These are phyloP conservation scores for Thalassiosira delicatula DNA, from an alignment of 352 stramenopile species.

Conservation along the genomic window DNA sequence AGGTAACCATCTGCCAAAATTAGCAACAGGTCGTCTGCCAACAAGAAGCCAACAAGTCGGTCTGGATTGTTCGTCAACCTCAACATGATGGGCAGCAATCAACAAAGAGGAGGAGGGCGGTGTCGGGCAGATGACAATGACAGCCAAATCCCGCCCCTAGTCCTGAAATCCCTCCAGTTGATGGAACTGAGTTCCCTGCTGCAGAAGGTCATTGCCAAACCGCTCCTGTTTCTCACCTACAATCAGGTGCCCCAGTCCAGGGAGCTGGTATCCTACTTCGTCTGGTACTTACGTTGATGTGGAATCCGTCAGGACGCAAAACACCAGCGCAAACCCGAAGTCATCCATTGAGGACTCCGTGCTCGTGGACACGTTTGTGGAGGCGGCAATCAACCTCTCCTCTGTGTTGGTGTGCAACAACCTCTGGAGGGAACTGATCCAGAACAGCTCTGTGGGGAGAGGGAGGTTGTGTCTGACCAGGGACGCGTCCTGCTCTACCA, in stretches of 20 bases:
- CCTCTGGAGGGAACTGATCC: slow-evolving; percentile 70
- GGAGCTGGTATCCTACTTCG: slow-evolving; percentile 76
- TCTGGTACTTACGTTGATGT: slow-evolving; percentile 73
- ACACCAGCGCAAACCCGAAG: too few species aligned
- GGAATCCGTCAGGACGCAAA: too few species aligned
- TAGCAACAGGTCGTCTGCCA: slow-evolving; percentile 1
- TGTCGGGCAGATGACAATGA: slow-evolving; percentile 46
- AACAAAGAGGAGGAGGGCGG: slow-evolving; percentile 49
- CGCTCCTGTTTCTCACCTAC: slow-evolving; percentile 84
- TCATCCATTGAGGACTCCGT: too few species aligned
- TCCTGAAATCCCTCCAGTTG: slow-evolving; percentile 76
- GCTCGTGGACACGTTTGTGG: slow-evolving; percentile 82
- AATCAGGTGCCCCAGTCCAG: slow-evolving; percentile 70
- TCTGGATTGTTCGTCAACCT: slow-evolving; percentile 42
- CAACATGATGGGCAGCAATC: slow-evolving; percentile 31
- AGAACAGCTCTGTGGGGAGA: slow-evolving; percentile 73
- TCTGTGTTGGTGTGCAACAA: slow-evolving; percentile 79
- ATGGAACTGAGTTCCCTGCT: slow-evolving; percentile 73
- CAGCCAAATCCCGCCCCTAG: slow-evolving; percentile 68
- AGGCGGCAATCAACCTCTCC: slow-evolving; percentile 78
- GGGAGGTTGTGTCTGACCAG: too few species aligned
- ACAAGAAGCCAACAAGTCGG: slow-evolving; percentile 23
- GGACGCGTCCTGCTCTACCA: too few species aligned
- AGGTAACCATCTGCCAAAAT: slow-evolving; percentile 79
- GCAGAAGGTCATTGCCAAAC: slow-evolving; percentile 80